Base-by-base conservation (phyloP, 2,329 filamentous ascomycete species). In the Davidsoniella neocaledoniae region DNA sequence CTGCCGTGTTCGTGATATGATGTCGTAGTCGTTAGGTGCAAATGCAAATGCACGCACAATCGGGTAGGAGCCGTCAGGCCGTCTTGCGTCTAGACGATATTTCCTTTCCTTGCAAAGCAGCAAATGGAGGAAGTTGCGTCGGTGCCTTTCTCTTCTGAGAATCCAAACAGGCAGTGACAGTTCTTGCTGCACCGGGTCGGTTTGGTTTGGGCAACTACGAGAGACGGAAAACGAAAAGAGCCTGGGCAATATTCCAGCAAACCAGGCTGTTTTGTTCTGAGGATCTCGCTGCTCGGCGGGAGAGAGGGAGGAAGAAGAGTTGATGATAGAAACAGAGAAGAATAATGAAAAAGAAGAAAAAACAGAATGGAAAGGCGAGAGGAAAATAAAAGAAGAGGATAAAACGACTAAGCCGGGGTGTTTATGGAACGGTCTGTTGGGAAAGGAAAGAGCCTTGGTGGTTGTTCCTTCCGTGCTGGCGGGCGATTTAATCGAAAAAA, bases 181-280 rank as follows among this genome's bases (percentile, higher is more conserved):
- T 33, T 33, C 9, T 23, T 33, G 29, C 29, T 12, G 29, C 4
- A 33, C 29, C 12, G 29, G 8, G 29, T 33, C 29, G 12, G 29
- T 33, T 33, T 33, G 12, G 29, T 12, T 33, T 33, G 29, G 29
- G 29, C 29, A 33, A 33, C 29, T 33, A 33, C 29, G 29, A 33
- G 29, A 33, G 29, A 33, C 29, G 6, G 29, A 33, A 33, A 33
- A 33, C 29, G 29, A 33, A 33, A 33, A 33, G 36, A 33, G 43
- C 51, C 51, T 48, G 51, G 48, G 51, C 51, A 53, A 53, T 53
- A 53, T 53, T 53, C 48, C 51, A 53, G 51, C 51, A 46, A 46
- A 43, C 44, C 47, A 48, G 51, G 47, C 21, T 52, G 40, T 37
- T 38, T 46, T 45, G 49, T 33, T 33, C 29, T 9, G 29, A 33